Evolutionary conservation across 495 filamentous ascomycete genomes (phyloP).

Genomic region (Immersiella caudata): DNA sequence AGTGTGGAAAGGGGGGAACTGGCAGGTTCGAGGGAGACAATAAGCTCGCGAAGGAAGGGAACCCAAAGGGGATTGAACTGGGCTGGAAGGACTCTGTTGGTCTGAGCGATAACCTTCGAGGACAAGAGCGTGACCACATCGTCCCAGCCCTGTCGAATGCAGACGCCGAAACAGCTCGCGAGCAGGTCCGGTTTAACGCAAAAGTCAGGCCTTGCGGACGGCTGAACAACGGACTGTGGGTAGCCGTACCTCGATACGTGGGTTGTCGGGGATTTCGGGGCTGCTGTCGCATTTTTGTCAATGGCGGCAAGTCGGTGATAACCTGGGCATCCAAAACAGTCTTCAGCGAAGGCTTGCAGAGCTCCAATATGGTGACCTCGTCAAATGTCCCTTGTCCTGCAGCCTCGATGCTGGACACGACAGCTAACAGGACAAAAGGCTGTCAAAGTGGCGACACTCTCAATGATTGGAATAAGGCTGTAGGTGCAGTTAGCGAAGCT

Average conservation of each 20-base stretch:
- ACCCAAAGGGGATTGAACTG: slow-evolving; percentile 30
- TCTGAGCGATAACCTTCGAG: slow-evolving; percentile 18
- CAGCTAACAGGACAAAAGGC: slow-evolving; percentile 15
- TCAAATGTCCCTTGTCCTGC: slow-evolving; percentile 8
- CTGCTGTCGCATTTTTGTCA: not conserved
- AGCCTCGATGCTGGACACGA: not conserved
- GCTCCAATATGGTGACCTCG: slow-evolving; percentile 4
- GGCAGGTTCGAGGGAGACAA: slow-evolving; percentile 19
- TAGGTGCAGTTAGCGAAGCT: not conserved
- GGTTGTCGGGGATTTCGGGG: not conserved
- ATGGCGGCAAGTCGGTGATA: not conserved
- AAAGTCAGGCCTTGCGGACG: not conserved
- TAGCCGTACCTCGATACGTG: not conserved
- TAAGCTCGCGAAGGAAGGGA: slow-evolving; percentile 26
- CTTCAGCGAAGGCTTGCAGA: slow-evolving; percentile 19
- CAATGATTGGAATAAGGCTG: slow-evolving; percentile 13
- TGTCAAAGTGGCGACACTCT: slow-evolving; percentile 14
- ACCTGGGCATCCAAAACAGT: slow-evolving; percentile 6
- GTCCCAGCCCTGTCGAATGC: slow-evolving; percentile 21
- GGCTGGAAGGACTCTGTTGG: not conserved
- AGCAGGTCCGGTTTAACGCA: slow-evolving; percentile 6
- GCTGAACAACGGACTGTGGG: too few species aligned
- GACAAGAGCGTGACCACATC: slow-evolving; percentile 15
- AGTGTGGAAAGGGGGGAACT: slow-evolving; percentile 14
- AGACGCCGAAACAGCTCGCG: slow-evolving; percentile 18